These are phyloP conservation scores for Malassezia yamatoensis DNA, from an alignment of 1,284 basidiomycete genomes.

Conservation along the genomic window DNA sequence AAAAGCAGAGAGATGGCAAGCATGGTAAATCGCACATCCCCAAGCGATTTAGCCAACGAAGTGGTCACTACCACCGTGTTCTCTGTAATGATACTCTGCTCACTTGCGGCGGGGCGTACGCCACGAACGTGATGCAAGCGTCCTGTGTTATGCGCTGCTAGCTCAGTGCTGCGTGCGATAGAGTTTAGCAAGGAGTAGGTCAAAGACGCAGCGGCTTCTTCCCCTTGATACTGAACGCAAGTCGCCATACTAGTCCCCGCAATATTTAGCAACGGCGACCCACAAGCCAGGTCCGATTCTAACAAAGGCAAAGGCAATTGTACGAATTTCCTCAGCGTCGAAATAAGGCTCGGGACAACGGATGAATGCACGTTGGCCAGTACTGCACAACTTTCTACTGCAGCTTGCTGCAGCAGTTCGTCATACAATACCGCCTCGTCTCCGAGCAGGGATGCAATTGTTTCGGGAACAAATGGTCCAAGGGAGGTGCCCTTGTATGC, in stretches of 20 bases:
- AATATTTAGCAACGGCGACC: constrained; percentile 68
- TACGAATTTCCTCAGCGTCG: constrained; percentile 74
- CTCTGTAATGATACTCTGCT: constrained; percentile 71
- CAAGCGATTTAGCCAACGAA: constrained; percentile 36
- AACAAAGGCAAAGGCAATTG: constrained; percentile 79
- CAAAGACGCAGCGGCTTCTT: constrained; percentile 84
- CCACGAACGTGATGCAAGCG: constrained; percentile 21
- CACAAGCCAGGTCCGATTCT: constrained; percentile 54
- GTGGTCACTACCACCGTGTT: constrained; percentile 60
- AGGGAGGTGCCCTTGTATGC: constrained; percentile 55
- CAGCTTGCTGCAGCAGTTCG: constrained; percentile 70
- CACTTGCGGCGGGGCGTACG: constrained; percentile 22
- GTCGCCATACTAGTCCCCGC: constrained; percentile 80
- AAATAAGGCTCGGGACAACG: constrained; percentile 65
- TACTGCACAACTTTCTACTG: constrained; percentile 67
- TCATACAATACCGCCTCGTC: constrained; percentile 70
- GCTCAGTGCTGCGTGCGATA: constrained; percentile 60
- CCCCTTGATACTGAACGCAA: constrained; percentile 73
- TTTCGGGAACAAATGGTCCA: constrained; percentile 62
- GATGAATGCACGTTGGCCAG: constrained; percentile 74
- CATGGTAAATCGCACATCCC: constrained; percentile 32
- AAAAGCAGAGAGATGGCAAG: constrained; percentile 71
- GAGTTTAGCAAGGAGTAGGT: constrained; percentile 92
- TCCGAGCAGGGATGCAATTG: constrained; percentile 66
- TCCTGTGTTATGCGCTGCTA: constrained; percentile 24